Base-by-base conservation (phyloP, 2,329 filamentous ascomycete species). In the Alternaria gansuensis region DNA sequence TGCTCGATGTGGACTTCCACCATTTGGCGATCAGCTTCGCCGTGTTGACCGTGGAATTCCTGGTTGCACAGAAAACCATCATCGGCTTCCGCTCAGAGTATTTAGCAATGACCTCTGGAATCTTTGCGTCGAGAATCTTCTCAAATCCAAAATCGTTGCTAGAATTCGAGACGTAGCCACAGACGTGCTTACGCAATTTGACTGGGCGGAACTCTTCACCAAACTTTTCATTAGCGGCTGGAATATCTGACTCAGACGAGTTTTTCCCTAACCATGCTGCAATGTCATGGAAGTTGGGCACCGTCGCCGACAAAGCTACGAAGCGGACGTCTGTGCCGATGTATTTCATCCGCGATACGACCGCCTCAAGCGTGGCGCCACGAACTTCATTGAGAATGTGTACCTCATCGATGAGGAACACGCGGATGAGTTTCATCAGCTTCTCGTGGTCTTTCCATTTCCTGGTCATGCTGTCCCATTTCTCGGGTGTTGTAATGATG, bases 401-500 rank as follows among this genome's bases (percentile, higher is more conserved):
- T 0, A 96, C 91, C 71, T 96, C 92, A 67, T 96, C 92, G 55
- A 96, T 93, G 21, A 96, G 83, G 62, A 95, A 92, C 0, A 96
- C 79, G 60, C 89, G 90, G 44, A 96, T 86, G 62, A 93, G 82
- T 58, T 89, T 85, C 77, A 96, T 86, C 17, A 96, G 79, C 63
- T 84, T 90, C 51, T 84, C 84, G 68, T 96, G 90, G 67, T 96
- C 92, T 66, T 88, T 87, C 92, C 92, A 96, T 71, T 92, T 93
- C 17, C 92, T 84, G 0, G 92, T 96, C 74, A 95, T 88, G 59
- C 91, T 94, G 72, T 96, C 92, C 92, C 92, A 96, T 71, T 96
- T 96, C 76, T 96, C 92, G 0, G 92, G 92, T 0, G 92, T 96
- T 0, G 92, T 95, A 62, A 96, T 84, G 65, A 96, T 94, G 63